Percentiles rank a stretch among this genome's conserved stretches.
phyloP scores from a whole-genome alignment of 495 filamentous ascomycete genomes.

The Pyrenula massariospora region DNA sequence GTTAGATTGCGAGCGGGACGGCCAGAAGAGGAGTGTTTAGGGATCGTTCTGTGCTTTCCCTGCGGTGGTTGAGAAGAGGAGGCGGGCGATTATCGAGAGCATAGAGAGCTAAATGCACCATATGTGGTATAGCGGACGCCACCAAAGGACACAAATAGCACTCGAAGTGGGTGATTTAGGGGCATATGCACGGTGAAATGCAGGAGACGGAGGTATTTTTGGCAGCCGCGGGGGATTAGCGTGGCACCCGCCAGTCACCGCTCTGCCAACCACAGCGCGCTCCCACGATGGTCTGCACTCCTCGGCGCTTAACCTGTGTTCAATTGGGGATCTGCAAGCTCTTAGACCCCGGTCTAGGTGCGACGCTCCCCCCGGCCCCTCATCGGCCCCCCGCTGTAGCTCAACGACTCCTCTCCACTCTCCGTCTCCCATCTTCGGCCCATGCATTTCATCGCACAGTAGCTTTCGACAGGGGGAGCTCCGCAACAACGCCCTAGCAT shows the following conservation, averaged over 20 bases:
- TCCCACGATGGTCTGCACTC: neutral
- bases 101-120: neutral
- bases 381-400: neutral
- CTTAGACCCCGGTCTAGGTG: neutral
- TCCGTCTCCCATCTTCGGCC: neutral
- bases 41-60: too few relatives aligned
- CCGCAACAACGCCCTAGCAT: neutral
- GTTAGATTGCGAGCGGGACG: neutral
- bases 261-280: neutral
- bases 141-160: neutral
- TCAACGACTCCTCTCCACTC: neutral
- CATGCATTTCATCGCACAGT: neutral
- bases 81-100: neutral
- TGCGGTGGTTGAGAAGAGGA: neutral
- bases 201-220: neutral
- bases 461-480: neutral
- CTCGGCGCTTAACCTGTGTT: neutral
- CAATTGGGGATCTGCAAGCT: neutral
- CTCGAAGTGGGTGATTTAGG: neutral
- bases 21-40: neutral
- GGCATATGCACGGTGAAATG: neutral
- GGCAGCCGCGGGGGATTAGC: neutral
- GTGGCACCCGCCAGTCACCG: too few relatives aligned
- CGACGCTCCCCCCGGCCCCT: neutral
- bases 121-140: neutral